A percentile compares a stretch with the other conserved stretches of the same genome.
These are phyloP conservation scores for Prinsepia uniflora DNA, from an alignment of 306 rosid species.

Conservation along the genomic window DNA sequence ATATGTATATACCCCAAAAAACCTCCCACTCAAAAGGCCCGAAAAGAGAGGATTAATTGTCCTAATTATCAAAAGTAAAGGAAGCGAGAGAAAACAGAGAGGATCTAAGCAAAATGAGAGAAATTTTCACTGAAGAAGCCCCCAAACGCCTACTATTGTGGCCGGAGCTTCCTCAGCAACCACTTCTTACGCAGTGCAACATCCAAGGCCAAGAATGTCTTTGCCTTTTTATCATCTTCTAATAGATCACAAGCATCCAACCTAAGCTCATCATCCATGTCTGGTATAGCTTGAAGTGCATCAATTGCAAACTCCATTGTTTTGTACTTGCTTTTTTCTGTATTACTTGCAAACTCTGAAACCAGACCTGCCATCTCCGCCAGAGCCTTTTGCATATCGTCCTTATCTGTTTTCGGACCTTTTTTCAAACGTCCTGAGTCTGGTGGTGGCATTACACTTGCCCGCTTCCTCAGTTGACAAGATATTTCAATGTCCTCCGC, in stretches of 20 bases:
- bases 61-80: too few species aligned
- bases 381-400: slow-evolving; percentile 39
- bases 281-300: slow-evolving; percentile 63
- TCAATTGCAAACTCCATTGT: slow-evolving; percentile 49
- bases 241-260: slow-evolving; percentile 74
- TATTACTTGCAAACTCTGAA: slow-evolving; percentile 38
- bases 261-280: slow-evolving; percentile 61
- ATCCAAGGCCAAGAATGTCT: slow-evolving; percentile 61
- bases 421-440: slow-evolving; percentile 21
- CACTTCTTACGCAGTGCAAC: slow-evolving; percentile 57
- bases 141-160: slow-evolving; percentile 1
- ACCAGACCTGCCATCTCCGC: slow-evolving; percentile 58
- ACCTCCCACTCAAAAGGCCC: too few species aligned
- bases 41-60: too few species aligned
- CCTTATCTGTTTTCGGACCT: slow-evolving; percentile 29
- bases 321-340: slow-evolving; percentile 26
- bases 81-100: too few species aligned
- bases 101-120: too few species aligned
- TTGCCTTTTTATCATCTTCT: slow-evolving; percentile 65
- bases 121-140: not conserved
- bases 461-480: slow-evolving; percentile 35
- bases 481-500: slow-evolving; percentile 19
- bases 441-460: slow-evolving; percentile 2
- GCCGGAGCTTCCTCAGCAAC: slow-evolving; percentile 68
- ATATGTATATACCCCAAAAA: too few species aligned